Evolutionary conservation across 192 early-diverging fungal genomes (phyloP).

Genomic region (Coemansia sp.): DNA sequence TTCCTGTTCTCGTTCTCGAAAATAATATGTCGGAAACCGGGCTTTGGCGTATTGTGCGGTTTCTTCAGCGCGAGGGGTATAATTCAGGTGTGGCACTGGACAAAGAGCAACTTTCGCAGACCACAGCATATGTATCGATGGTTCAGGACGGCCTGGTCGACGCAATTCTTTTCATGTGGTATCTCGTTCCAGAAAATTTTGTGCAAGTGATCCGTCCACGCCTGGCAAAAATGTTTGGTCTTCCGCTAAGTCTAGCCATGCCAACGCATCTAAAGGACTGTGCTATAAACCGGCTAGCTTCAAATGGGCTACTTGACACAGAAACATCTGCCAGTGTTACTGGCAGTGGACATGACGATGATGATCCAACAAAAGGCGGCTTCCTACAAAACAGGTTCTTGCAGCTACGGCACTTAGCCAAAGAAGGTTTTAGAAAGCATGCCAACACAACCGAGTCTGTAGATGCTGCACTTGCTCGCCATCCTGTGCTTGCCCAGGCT

Average conservation of each 20-base stretch:
- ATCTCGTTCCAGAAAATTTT: slow-evolving; percentile 81
- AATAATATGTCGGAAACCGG: slow-evolving; percentile 39
- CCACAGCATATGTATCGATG: slow-evolving; percentile 60
- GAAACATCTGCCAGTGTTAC: background rate
- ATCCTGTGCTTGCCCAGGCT: slow-evolving; percentile 71
- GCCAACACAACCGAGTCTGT: slow-evolving; percentile 22
- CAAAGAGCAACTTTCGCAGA: slow-evolving; percentile 40
- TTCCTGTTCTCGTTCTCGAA: slow-evolving; percentile 27
- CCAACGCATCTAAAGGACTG: slow-evolving; percentile 73
- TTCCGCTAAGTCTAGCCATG: slow-evolving; percentile 66
- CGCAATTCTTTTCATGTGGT: slow-evolving; percentile 81
- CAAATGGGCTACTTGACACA: slow-evolving; percentile 30
- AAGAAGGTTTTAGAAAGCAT: slow-evolving; percentile 54
- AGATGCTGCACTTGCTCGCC: slow-evolving; percentile 13
- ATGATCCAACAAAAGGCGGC: background rate
- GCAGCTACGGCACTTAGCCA: slow-evolving; percentile 14
- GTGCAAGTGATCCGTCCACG: slow-evolving; percentile 69
- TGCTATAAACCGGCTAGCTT: slow-evolving; percentile 63
- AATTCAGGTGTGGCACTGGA: slow-evolving; percentile 24
- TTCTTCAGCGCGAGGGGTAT: slow-evolving; percentile 36
- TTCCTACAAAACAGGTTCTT: slow-evolving; percentile 12
- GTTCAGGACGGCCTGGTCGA: slow-evolving; percentile 80
- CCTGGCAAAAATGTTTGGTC: slow-evolving; percentile 68
- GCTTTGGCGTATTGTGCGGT: slow-evolving; percentile 42
- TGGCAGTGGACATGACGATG: background rate